Evolutionary conservation across 495 filamentous ascomycete species (phyloP), one percentile per base, ranked within the genome.

Genomic region (Hypomontagnella submonticulosa): DNA sequence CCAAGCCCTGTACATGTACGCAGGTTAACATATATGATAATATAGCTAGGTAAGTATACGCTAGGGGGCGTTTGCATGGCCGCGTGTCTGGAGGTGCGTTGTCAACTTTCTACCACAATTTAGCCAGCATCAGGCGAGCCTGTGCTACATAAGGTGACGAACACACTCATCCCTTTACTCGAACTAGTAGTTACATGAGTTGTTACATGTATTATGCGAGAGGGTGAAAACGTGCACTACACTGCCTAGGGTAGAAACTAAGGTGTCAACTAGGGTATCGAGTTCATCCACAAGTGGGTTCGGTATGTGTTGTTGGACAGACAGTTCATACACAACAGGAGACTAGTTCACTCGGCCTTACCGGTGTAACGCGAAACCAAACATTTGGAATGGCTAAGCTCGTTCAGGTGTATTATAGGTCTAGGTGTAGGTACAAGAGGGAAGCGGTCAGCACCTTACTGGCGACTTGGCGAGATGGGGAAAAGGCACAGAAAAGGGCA

Each of bases 301-400:
- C 50, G 64, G 64, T 67, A 34, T 34, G 46, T 54, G 51, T 41
- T 46, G 63, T 56, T 53, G 36, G 52, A 52, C 46, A 32, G 52
- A 52, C 46, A 32, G 42, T 62, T 67, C 58, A 55, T 38, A 54
- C 41, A 55, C 50, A 7, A 34, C 38, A 56, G 9, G 36, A 34
- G 15, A 46, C 48, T 55, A 59, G 59, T 60, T 68, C 49, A 15
- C 33, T 68, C 65, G 59, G 55, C 59, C 54, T 38, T 68, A 59
- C 64, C 64, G 36, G 64, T 63, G 53, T 56, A 62, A 67, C 57
- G 52, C 44, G 49, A 55, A 34, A 48, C 56, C 63, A 60, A 27
- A 37, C 19, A 16, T 32, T 36, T 36, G 57, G 57, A 41, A 40
- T 43, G 20, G 3, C 23, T 27, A 27, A 27, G 6, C 6, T 6